Base-by-base conservation (phyloP, 2,329 filamentous ascomycete species). In the Meredithiella fracta region DNA sequence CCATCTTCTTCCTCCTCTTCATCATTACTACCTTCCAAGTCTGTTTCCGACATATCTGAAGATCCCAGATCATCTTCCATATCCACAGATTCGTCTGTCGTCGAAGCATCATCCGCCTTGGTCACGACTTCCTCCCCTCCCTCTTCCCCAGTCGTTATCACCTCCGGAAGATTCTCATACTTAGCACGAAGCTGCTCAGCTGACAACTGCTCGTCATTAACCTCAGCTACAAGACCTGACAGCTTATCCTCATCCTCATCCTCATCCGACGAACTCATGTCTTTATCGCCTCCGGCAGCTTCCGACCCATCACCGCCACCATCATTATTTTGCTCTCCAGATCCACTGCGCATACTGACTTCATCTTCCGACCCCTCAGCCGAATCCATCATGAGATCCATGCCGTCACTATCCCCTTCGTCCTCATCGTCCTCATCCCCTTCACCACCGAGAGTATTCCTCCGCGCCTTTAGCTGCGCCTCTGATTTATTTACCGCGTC, bases 401-500 rank as follows among this genome's bases (percentile, higher is more conserved):
- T 70, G 37, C 70, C 72, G 1, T 73, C 72, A 34, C 5, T 34
- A n/a, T 74, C 67, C 17, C 20, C 50, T 11, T 52, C 31, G 1
- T 20, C 72, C 2, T 72, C 72, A 11, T 73, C 68, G 1, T 69
- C 71, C 0, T 67, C 66, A 2, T 68, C 62, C 61, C 81, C 79
- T 0, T 76, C 79, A 58, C 78, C 79, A 3, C 73, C 61, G 38
- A 59, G 52, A 1, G 57, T 59, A 42, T 34, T 54, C 15, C 57
- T 17, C n/a, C 80, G 73, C 15, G 80, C 79, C 61, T 83, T 78
- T 1, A 86, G 69, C 63, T 85, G 80, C 62, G 79, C 77, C 59
- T 84, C 83, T 0, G 82, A 86, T 57, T 82, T 74, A 59, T 82
- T 85, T 62, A 86, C 82, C 62, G 80, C 85, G 69, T 83, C 80